A percentile compares a stretch with the other conserved stretches of the same genome.
Evolutionary conservation across 306 rosid species (phyloP).

Genomic region (Acacia confusa): DNA sequence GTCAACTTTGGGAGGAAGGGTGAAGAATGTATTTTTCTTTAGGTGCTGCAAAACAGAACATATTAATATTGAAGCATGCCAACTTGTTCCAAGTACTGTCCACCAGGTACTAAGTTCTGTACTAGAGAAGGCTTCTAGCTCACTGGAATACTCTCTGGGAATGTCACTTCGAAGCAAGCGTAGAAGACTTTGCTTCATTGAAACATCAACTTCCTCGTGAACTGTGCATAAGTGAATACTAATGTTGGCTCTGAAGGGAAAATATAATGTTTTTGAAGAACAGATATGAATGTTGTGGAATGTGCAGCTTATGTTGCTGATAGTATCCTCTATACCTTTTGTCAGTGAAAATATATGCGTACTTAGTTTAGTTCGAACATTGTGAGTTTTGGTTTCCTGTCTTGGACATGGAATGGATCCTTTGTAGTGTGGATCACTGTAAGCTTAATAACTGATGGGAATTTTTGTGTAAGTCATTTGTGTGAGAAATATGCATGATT

Average conservation of each 20-base stretch:
- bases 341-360: neutral
- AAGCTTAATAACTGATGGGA: neutral
- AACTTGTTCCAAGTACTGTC: constrained; percentile 48
- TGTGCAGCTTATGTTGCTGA: neutral
- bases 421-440: neutral
- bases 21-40: constrained; percentile 60
- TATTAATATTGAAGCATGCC: constrained; percentile 39
- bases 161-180: constrained; percentile 54
- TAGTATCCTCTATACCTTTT: neutral
- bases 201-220: constrained; percentile 49
- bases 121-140: constrained; percentile 59
- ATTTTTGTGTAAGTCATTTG: neutral
- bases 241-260: neutral
- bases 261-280: neutral
- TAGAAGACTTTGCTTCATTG: constrained; percentile 50
- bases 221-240: neutral
- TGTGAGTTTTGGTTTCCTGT: neutral
- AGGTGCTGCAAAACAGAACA: constrained; percentile 43
- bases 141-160: constrained; percentile 66
- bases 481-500: neutral
- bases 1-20: constrained; percentile 72
- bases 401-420: neutral
- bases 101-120: constrained; percentile 58
- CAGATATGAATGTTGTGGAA: neutral
- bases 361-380: neutral